phyloP scores from a whole-genome alignment of 495 filamentous ascomycete genomes.

The Annulohypoxylon maeteangense region DNA sequence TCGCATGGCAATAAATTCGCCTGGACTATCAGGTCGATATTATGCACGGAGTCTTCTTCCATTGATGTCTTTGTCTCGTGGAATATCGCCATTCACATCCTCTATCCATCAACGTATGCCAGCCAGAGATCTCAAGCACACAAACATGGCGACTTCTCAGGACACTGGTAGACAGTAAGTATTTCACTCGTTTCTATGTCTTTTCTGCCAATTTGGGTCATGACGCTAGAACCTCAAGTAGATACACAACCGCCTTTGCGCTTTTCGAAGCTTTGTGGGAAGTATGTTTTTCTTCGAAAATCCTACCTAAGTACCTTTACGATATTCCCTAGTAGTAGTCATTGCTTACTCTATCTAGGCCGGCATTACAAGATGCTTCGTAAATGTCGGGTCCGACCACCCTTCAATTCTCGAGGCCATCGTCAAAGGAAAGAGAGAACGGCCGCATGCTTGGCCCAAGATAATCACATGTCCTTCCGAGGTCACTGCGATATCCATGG shows the following conservation, averaged over 20 bases:
- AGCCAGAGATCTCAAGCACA: not conserved
- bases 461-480: not conserved
- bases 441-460: not conserved
- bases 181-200: not conserved
- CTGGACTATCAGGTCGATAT: not conserved
- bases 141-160: not conserved
- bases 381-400: not conserved
- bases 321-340: not conserved
- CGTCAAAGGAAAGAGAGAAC: not conserved
- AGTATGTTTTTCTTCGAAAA: not conserved
- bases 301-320: not conserved
- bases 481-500: not conserved
- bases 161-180: not conserved
- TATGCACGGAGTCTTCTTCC: not conserved
- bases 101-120: not conserved
- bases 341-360: not conserved
- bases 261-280: not conserved
- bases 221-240: not conserved
- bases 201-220: not conserved
- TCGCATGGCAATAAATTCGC: not conserved
- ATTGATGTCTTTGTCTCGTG: not conserved
- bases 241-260: not conserved
- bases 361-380: not conserved
- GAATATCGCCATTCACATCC: not conserved
- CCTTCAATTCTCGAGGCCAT: not conserved